A percentile compares a stretch with the other conserved stretches of the same genome.
Evolutionary conservation across 2,329 filamentous ascomycete genomes (phyloP).

Genomic region (Ambrosiella beaveri): DNA sequence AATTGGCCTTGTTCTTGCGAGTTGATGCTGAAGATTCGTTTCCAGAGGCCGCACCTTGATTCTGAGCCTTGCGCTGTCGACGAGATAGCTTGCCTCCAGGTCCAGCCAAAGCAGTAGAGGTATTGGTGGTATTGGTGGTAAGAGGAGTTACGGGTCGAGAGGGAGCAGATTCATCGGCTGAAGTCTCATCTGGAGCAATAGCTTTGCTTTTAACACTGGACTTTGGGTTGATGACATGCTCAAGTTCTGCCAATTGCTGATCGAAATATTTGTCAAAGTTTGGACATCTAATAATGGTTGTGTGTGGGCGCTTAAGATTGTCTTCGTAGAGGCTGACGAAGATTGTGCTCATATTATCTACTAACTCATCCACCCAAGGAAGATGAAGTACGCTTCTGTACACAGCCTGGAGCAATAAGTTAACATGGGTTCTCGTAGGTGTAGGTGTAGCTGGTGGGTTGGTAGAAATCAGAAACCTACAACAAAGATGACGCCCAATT

Average conservation of each 20-base stretch:
- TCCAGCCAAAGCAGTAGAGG: conserved; percentile 36
- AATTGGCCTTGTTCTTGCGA: conserved; percentile 38
- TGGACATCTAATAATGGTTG: conserved; percentile 58
- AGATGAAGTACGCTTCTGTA: conserved; percentile 91
- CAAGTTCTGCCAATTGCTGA: conserved; percentile 73
- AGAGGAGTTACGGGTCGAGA: conserved; percentile 67
- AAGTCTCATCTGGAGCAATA: conserved; percentile 14
- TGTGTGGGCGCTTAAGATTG: conserved; percentile 65
- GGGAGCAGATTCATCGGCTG: conserved; percentile 23
- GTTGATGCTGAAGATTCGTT: conserved; percentile 47
- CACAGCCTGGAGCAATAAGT: conserved; percentile 48
- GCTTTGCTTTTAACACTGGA: conserved; percentile 17
- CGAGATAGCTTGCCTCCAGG: conserved; percentile 64
- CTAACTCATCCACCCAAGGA: conserved; percentile 89
- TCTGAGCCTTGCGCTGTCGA: conserved; percentile 53
- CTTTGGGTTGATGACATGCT: conserved; percentile 28
- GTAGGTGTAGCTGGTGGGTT: not conserved
- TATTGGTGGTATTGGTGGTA: conserved; percentile 40
- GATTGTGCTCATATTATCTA: conserved; percentile 85
- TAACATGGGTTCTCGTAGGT: not conserved
- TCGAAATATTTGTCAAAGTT: conserved; percentile 89
- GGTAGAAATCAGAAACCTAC: conserved; percentile 30
- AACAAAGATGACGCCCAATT: conserved; percentile 88
- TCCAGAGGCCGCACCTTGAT: conserved; percentile 59
- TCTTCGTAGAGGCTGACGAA: conserved; percentile 83